A percentile compares a stretch with the other conserved stretches of the same genome.
Evolutionary conservation across 352 stramenopile genomes (phyloP).

Genomic region (Phytophthora litchii): DNA sequence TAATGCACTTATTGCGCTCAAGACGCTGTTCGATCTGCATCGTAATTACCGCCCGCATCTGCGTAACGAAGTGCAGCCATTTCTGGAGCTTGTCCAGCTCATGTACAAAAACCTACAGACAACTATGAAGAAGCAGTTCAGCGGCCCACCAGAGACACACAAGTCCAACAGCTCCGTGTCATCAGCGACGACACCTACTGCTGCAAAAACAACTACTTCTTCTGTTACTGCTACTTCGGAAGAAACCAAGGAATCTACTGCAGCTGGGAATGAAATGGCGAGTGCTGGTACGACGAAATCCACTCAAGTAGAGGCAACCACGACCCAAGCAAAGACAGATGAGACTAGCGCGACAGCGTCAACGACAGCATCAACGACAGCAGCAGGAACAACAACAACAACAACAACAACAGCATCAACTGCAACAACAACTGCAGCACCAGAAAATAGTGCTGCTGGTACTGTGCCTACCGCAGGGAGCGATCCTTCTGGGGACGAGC

Average conservation of each 20-base stretch:
- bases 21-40: conserved; percentile 97
- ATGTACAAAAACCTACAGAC: conserved; percentile 91
- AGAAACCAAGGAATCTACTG: conserved; percentile 11
- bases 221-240: conserved; percentile 10
- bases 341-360: background rate
- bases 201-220: conserved; percentile 22
- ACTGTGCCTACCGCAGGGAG: conserved; percentile 6
- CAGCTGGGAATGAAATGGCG: conserved; percentile 8
- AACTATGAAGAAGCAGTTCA: conserved; percentile 89
- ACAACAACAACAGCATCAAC: too few relatives aligned
- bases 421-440: conserved; percentile 7
- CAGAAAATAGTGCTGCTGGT: conserved; percentile 19
- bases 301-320: conserved; percentile 2
- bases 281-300: conserved; percentile 10
- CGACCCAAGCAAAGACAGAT: conserved; percentile 9
- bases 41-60: conserved; percentile 94
- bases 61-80: conserved; percentile 90
- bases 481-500: conserved; percentile 40
- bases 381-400: too few relatives aligned
- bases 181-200: conserved; percentile 25
- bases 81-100: conserved; percentile 88
- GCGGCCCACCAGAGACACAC: conserved; percentile 45
- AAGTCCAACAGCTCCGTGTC: conserved; percentile 31
- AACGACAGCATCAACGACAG: conserved; percentile 9
- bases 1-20: conserved; percentile 94